phyloP scores from a whole-genome alignment of 1,284 basidiomycete species.

The Trichosporon sp. region DNA sequence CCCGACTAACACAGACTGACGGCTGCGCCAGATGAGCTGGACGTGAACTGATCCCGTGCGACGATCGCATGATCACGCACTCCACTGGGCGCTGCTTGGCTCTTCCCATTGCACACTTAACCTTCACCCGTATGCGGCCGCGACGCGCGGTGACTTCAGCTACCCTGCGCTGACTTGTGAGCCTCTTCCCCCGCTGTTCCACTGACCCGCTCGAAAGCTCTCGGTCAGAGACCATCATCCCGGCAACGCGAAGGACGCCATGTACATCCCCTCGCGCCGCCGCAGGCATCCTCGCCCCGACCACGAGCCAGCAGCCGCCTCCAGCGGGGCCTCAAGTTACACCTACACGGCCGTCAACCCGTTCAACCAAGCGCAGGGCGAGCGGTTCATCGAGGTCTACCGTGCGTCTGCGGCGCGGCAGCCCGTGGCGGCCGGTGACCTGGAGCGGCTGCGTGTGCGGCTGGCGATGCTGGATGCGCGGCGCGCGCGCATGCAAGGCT shows the following conservation, averaged over 20 bases:
- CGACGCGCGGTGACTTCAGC: too few species aligned
- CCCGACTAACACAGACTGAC: not conserved
- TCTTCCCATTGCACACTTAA: too few species aligned
- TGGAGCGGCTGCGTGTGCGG: not conserved
- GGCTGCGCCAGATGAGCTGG: not conserved
- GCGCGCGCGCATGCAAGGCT: not conserved
- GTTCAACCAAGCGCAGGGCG: not conserved
- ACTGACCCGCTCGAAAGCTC: too few species aligned
- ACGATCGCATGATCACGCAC: not conserved
- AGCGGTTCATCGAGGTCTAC: not conserved
- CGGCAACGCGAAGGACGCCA: too few species aligned
- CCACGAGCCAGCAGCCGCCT: too few species aligned
- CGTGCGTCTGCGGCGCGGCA: not conserved
- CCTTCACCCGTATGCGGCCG: too few species aligned
- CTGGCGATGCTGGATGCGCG: not conserved
- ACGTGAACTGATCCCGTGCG: not conserved
- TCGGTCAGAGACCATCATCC: too few species aligned
- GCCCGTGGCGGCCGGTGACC: not conserved
- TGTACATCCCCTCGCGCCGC: not conserved
- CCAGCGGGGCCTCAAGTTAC: too few species aligned
- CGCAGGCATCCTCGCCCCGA: too few species aligned
- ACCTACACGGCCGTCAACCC: not conserved
- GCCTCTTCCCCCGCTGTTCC: too few species aligned
- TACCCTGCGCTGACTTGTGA: too few species aligned
- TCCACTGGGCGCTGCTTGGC: not conserved